A percentile compares a stretch with the other conserved stretches of the same genome.
phyloP scores from a whole-genome alignment of 1,284 basidiomycete species.

The Pseudozyma sp. region DNA sequence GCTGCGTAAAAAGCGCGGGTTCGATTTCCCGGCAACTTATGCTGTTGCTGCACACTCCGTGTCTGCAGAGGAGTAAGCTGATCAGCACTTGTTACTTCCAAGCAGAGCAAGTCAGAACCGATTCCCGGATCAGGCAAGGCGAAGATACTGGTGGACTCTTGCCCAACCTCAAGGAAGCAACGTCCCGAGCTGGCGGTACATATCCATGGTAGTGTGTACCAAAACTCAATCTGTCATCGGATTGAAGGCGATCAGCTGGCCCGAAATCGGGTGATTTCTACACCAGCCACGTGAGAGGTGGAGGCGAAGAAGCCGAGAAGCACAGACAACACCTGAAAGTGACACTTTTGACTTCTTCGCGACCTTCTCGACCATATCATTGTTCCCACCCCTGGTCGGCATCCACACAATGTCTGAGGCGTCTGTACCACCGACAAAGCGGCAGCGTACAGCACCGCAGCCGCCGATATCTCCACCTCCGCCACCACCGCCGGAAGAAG shows the following conservation, averaged over 20 bases:
- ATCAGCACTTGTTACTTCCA: no score
- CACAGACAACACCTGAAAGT: constrained; percentile 5
- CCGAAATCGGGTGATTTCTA: constrained; percentile 11
- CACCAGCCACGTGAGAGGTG: constrained; percentile 14
- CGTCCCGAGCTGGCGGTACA: constrained; percentile 3
- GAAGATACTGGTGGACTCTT: constrained; percentile 1
- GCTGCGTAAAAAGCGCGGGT: background rate
- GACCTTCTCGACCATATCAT: background rate
- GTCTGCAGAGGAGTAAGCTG: no score
- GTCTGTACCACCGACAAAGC: constrained; percentile 16
- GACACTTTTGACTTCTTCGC: constrained; percentile 13
- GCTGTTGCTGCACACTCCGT: no score
- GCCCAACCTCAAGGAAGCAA: background rate
- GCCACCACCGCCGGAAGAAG: constrained; percentile 21
- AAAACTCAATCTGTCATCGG: background rate
- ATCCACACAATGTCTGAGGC: constrained; percentile 2
- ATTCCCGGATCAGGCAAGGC: background rate
- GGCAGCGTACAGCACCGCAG: constrained; percentile 18
- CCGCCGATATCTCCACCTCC: background rate
- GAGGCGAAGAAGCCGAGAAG: constrained; percentile 19
- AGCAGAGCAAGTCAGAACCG: no score
- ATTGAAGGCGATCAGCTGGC: background rate
- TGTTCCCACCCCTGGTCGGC: background rate
- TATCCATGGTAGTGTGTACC: background rate
- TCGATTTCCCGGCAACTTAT: no score